Conservation (phyloP, 257 asterid genomes). For the Solanum arcanum region DNA sequence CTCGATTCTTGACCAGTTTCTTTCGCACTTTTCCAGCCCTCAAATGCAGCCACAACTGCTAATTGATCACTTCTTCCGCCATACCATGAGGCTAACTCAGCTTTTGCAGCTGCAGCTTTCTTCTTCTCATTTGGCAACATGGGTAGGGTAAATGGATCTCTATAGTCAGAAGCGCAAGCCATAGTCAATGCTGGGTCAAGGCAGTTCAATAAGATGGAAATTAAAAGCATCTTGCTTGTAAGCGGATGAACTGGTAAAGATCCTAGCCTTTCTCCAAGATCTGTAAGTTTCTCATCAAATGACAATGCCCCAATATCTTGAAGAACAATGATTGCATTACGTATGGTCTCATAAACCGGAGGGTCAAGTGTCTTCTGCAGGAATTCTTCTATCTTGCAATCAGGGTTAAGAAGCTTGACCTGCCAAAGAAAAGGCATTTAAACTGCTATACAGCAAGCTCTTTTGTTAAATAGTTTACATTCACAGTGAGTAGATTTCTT, state of each 20-base stretch:
- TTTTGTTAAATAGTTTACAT: background rate
- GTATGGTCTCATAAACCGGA: slow-evolving; percentile 74
- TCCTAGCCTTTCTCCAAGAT: slow-evolving; percentile 78
- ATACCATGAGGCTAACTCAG: slow-evolving; percentile 57
- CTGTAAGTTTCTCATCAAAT: slow-evolving; percentile 70
- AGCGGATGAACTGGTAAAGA: slow-evolving; percentile 86
- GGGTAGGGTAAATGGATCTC: slow-evolving; percentile 74
- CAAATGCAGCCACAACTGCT: slow-evolving; percentile 82
- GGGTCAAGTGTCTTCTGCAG: slow-evolving; percentile 77
- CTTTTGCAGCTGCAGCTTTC: slow-evolving; percentile 57
- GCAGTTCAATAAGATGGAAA: slow-evolving; percentile 68
- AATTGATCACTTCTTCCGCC: slow-evolving; percentile 86
- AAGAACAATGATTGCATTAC: slow-evolving; percentile 58
- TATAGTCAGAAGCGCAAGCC: slow-evolving; percentile 75
- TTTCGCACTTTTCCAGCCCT: slow-evolving; percentile 70
- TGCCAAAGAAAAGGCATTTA: slow-evolving; percentile 9
- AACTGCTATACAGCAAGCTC: background rate
- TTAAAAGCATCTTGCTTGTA: slow-evolving; percentile 88
- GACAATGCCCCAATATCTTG: slow-evolving; percentile 85
- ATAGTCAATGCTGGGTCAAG: slow-evolving; percentile 88
- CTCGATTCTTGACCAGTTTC: slow-evolving; percentile 37
- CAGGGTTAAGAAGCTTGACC: slow-evolving; percentile 81
- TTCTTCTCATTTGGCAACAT: slow-evolving; percentile 52
- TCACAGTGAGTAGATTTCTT: background rate
- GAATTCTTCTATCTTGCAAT: slow-evolving; percentile 70